These are phyloP conservation scores for Prunus davidiana DNA, from an alignment of 306 rosid species.

Conservation along the genomic window DNA sequence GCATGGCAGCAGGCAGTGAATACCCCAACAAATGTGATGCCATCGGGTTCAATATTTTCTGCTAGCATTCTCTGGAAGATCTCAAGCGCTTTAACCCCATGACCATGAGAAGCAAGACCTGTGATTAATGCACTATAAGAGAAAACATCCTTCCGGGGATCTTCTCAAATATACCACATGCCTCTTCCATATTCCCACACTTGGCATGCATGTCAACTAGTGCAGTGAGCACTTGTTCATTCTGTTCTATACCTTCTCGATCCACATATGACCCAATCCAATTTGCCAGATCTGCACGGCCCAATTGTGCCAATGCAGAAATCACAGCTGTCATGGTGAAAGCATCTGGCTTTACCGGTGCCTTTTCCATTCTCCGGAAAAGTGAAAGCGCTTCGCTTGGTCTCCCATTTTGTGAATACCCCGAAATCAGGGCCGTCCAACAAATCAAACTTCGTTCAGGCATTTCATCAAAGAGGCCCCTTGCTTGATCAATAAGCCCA, in stretches of 20 bases:
- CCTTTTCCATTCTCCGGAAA: slow-evolving; percentile 14
- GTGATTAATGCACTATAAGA: slow-evolving; percentile 26
- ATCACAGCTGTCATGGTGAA: slow-evolving; percentile 29
- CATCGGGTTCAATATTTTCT: slow-evolving; percentile 24
- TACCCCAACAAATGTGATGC: slow-evolving; percentile 24
- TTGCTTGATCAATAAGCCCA: slow-evolving; percentile 13
- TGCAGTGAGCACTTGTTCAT: slow-evolving; percentile 21
- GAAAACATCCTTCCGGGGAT: slow-evolving; percentile 8
- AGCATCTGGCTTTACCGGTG: slow-evolving; percentile 11
- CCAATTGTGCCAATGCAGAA: slow-evolving; percentile 30
- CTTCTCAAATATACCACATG: slow-evolving; percentile 14
- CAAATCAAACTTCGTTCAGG: slow-evolving; percentile 22
- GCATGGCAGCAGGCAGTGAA: slow-evolving; percentile 25
- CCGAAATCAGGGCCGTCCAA: slow-evolving; percentile 31
- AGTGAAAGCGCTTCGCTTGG: slow-evolving; percentile 16
- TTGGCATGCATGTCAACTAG: slow-evolving; percentile 33
- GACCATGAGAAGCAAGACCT: slow-evolving; percentile 30
- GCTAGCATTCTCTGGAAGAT: slow-evolving; percentile 21
- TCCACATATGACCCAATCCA: slow-evolving; percentile 21
- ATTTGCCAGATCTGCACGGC: slow-evolving; percentile 8
- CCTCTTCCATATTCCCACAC: slow-evolving; percentile 24
- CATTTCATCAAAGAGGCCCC: slow-evolving; percentile 19
- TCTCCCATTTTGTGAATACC: slow-evolving; percentile 19
- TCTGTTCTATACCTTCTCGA: slow-evolving; percentile 11
- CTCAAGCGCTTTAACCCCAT: slow-evolving; percentile 22